Conservation (phyloP, 345 rosid genomes). For the Euphorbia tirucalli region DNA sequence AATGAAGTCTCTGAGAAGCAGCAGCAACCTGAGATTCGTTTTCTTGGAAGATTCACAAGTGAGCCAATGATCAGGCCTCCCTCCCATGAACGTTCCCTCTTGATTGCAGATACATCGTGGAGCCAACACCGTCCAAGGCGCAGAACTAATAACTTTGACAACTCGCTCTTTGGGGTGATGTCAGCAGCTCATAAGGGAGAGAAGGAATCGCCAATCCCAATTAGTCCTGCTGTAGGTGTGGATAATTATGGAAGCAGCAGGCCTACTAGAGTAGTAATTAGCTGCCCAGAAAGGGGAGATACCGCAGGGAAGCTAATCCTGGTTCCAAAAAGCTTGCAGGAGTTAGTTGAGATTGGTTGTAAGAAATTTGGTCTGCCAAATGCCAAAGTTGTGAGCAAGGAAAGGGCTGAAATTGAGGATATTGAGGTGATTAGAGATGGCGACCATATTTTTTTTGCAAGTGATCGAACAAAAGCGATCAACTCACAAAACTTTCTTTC, state of each 20-base stretch:
- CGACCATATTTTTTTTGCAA: slow-evolving; percentile 62
- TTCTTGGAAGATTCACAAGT: slow-evolving; percentile 65
- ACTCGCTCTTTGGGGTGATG: slow-evolving; percentile 76
- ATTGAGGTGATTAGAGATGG: slow-evolving; percentile 76
- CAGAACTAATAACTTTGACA: slow-evolving; percentile 57
- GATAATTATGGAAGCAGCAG: slow-evolving; percentile 12
- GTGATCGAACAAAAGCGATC: slow-evolving; percentile 9
- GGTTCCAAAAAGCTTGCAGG: slow-evolving; percentile 60
- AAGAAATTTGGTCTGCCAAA: slow-evolving; percentile 52
- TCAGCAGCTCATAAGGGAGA: slow-evolving; percentile 47
- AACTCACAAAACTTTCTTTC: not conserved
- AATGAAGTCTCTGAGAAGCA: slow-evolving; percentile 43
- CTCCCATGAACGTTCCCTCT: slow-evolving; percentile 26
- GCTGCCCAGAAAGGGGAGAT: slow-evolving; percentile 56
- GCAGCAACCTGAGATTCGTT: slow-evolving; percentile 38
- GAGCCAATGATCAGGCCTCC: slow-evolving; percentile 61
- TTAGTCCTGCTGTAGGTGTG: slow-evolving; percentile 14
- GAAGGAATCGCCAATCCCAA: slow-evolving; percentile 33
- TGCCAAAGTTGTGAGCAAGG: slow-evolving; percentile 49
- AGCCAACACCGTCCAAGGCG: slow-evolving; percentile 49
- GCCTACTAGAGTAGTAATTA: slow-evolving; percentile 56
- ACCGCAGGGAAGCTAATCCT: slow-evolving; percentile 49
- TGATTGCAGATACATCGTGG: slow-evolving; percentile 43
- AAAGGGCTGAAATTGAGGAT: slow-evolving; percentile 65
- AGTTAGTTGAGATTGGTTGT: slow-evolving; percentile 55